Percentiles rank a stretch among this genome's conserved stretches.
phyloP scores from a whole-genome alignment of 2,329 filamentous ascomycete genomes.

The Escovopsis weberi region DNA sequence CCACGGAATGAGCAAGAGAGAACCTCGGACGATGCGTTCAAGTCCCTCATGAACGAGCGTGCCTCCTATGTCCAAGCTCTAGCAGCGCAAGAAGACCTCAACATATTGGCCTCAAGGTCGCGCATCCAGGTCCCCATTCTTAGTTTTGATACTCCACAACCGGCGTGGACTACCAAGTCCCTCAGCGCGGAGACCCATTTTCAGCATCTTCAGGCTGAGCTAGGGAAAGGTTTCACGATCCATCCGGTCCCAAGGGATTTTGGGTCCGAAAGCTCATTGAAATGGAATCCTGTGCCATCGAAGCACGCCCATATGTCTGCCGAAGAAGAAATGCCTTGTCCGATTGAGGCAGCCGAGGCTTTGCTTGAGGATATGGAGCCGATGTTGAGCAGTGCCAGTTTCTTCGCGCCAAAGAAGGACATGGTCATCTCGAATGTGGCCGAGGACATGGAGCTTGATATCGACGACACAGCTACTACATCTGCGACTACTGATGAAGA shows the following conservation, averaged over 20 bases:
- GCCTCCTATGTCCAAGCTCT: slow-evolving; percentile 3
- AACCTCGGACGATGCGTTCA: slow-evolving; percentile 13
- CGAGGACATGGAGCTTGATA: slow-evolving; percentile 12
- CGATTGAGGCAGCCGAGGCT: slow-evolving; percentile 1
- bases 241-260: background rate
- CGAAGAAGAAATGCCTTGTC: slow-evolving; percentile 6
- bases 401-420: background rate
- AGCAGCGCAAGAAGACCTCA: slow-evolving; percentile 16
- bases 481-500: background rate
- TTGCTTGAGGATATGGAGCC: slow-evolving; percentile 6
- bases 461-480: background rate
- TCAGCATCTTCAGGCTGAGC: slow-evolving; percentile 10
- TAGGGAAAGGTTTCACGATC: slow-evolving; percentile 2
- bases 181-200: slow-evolving; percentile 13
- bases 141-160: slow-evolving; percentile 12
- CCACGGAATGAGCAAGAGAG: background rate
- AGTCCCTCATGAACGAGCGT: slow-evolving; percentile 8
- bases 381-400: slow-evolving; percentile 9
- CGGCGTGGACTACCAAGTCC: slow-evolving; percentile 10
- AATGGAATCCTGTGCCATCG: slow-evolving; percentile 12
- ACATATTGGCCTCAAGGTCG: slow-evolving; percentile 11
- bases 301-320: slow-evolving; percentile 2
- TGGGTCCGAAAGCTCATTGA: slow-evolving; percentile 9
- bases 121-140: slow-evolving; percentile 16
- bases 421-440: slow-evolving; percentile 6